Percentiles rank a stretch among this genome's conserved stretches.
phyloP scores from a whole-genome alignment of 164 flowering plant genomes.

The Stephania yunnanensis region DNA sequence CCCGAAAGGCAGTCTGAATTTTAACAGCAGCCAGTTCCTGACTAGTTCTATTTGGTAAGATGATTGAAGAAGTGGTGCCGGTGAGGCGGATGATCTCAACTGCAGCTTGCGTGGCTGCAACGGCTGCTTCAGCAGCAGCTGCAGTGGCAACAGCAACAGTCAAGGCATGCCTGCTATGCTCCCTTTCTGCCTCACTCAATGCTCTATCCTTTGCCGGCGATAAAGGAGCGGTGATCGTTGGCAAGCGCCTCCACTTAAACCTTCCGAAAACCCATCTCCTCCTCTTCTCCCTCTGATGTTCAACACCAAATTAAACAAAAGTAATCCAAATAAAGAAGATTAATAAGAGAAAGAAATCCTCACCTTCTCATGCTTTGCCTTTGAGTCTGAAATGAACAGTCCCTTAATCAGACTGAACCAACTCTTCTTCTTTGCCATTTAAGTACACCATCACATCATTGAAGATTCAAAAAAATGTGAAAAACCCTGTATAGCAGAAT shows the following conservation, averaged over 20 bases:
- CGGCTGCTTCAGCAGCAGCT: constrained; percentile 80
- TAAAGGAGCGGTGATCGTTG: constrained; percentile 33
- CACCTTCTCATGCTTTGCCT: constrained; percentile 44
- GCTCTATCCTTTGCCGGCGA: constrained; percentile 14
- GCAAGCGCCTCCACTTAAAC: constrained; percentile 31
- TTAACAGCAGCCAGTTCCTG: constrained; percentile 48
- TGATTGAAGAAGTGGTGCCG: constrained; percentile 18
- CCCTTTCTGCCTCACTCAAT: constrained; percentile 50
- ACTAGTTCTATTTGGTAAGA: constrained; percentile 10
- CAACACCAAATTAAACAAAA: neutral
- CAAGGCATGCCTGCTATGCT: constrained; percentile 64
- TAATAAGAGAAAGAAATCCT: neutral
- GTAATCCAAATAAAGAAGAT: neutral
- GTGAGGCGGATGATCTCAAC: constrained; percentile 68
- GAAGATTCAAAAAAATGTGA: neutral
- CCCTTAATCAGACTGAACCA: constrained; percentile 56
- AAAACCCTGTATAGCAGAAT: neutral
- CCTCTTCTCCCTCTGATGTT: constrained; percentile 32
- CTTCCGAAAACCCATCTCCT: constrained; percentile 40
- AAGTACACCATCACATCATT: constrained; percentile 14
- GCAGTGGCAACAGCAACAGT: constrained; percentile 74
- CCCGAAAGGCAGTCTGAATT: constrained; percentile 68
- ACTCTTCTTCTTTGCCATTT: constrained; percentile 52
- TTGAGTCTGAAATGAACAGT: constrained; percentile 39
- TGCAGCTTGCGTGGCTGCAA: constrained; percentile 80